Conservation (phyloP, 768 basidiomycete genomes). For the Phlegmacium glaucopus region DNA sequence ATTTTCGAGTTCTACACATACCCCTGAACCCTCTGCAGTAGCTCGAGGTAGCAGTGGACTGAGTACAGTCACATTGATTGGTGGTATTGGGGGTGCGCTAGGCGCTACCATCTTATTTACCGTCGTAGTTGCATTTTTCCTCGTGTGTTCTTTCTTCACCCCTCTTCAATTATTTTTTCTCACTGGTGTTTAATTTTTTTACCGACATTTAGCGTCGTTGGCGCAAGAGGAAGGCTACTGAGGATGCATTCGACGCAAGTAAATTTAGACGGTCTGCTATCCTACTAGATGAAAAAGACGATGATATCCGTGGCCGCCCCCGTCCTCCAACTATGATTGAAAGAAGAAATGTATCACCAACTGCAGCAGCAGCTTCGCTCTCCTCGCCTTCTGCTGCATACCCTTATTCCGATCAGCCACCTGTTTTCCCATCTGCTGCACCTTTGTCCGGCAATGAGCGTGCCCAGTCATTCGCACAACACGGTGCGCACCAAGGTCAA, state of each 20-base stretch:
- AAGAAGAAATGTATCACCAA: constrained; percentile 18
- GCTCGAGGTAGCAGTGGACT: constrained; percentile 2
- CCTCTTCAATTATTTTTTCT: background rate
- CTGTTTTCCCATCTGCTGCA: constrained; percentile 5
- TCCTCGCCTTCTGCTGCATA: constrained; percentile 14
- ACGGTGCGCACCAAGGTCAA: constrained; percentile 7
- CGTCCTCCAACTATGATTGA: constrained; percentile 31
- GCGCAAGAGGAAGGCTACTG: constrained; percentile 28
- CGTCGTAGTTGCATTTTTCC: constrained; percentile 20
- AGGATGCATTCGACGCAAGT: constrained; percentile 42
- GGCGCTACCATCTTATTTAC: constrained; percentile 20
- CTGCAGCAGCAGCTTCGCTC: constrained; percentile 8
- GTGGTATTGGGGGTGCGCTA: constrained; percentile 21
- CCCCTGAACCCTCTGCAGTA: constrained; percentile 2
- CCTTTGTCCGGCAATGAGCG: constrained; percentile 8
- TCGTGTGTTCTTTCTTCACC: constrained; percentile 12
- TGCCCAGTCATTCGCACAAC: constrained; percentile 5
- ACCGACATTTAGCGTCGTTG: constrained; percentile 26
- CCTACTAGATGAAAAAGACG: constrained; percentile 29
- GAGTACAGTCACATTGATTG: constrained; percentile 23
- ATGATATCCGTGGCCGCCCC: constrained; percentile 15
- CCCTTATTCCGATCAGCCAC: constrained; percentile 13
- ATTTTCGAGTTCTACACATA: background rate
- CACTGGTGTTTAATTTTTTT: background rate
- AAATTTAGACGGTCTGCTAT: constrained; percentile 52